phyloP scores from a whole-genome alignment of 2,329 filamentous ascomycete species.

The Ilyonectria robusta region DNA sequence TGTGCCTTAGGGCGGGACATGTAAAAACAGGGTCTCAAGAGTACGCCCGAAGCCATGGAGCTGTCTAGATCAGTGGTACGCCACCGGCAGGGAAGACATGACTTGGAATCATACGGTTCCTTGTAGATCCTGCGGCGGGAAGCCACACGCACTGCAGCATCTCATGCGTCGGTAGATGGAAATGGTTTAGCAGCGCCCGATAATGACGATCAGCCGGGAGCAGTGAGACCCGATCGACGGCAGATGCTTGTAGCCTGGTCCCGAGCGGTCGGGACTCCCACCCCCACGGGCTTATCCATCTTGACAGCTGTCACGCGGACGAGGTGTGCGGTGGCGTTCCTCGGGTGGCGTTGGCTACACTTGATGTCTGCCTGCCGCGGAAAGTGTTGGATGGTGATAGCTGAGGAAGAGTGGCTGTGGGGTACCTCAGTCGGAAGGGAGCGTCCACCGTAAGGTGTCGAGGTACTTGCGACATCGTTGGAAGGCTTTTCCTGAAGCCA shows the following conservation, averaged over 20 bases:
- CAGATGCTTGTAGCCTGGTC: constrained; percentile 15
- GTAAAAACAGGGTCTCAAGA: constrained; percentile 12
- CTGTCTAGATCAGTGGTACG: not conserved
- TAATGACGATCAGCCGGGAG: constrained; percentile 5
- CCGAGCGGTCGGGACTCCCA: constrained; percentile 23
- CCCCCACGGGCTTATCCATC: constrained; percentile 3
- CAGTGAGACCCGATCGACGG: constrained; percentile 21
- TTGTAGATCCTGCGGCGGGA: constrained; percentile 7
- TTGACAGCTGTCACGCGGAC: constrained; percentile 10
- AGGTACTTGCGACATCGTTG: not conserved
- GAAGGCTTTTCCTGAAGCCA: not conserved
- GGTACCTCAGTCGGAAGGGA: not conserved
- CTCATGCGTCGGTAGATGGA: constrained; percentile 18
- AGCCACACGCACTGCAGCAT: constrained; percentile 12
- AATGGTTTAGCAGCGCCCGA: not conserved
- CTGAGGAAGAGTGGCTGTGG: not conserved
- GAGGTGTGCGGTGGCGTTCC: not conserved
- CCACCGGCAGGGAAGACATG: constrained; percentile 10
- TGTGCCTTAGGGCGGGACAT: not conserved
- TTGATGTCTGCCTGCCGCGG: not conserved
- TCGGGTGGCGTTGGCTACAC: not conserved
- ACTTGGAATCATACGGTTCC: constrained; percentile 20
- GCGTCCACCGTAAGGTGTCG: too few relatives aligned
- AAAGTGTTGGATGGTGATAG: not conserved
- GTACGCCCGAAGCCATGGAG: constrained; percentile 4